Base-by-base conservation (phyloP, 257 asterid species). In the Solanum pimpinellifolium region DNA sequence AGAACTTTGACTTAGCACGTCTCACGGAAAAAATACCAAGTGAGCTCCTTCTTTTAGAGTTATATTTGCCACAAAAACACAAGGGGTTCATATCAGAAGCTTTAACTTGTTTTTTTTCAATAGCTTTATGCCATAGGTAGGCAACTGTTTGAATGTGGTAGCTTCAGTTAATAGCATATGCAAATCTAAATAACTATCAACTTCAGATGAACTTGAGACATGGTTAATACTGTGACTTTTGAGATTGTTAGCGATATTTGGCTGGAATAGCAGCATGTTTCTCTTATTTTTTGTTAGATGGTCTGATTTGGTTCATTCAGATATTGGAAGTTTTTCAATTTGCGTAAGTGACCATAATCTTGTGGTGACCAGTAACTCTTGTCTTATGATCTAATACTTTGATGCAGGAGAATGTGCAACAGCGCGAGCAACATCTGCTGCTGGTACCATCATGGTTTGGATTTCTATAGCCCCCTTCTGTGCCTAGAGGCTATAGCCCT, bases 351-450 rank as follows among this genome's bases (percentile, higher is more conserved):
- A 42, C 25, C 11, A 46, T 80, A 29, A 11, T 29, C 85, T 80
- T 80, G 85, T 47, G 41, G 68, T 80, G 20, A 80, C 42, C 42
- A 47, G 42, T 16, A 27, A 47, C 3, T 37, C 35, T 44, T 78
- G 84, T 78, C 84, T 77, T 16, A 25, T 35, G 44, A 44, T 78
- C 65, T 10, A 77, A 44, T 83, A 77, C n/a, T 70, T 86, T 59
- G 80, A 46, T 91, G 89, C 93, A 95, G 98, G 98, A 83, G 98
- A 96, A 92, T 93, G 87, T 85, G 98, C 98, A 52, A 94, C 98
- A 25, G 96, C 98, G 5, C 89, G 98, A 86, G 98, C 95, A 2
- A 69, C 98, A 78, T 90, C 98, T 46, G 90, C 98, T 35, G 96
- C 98, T 52, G 94, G 96, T 86, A 96, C 98, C 82, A 90, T 96